Evolutionary conservation across 179 eudicot genomes (phyloP), one percentile per base, ranked within the genome.

Genomic region (Pouteria campechiana): DNA sequence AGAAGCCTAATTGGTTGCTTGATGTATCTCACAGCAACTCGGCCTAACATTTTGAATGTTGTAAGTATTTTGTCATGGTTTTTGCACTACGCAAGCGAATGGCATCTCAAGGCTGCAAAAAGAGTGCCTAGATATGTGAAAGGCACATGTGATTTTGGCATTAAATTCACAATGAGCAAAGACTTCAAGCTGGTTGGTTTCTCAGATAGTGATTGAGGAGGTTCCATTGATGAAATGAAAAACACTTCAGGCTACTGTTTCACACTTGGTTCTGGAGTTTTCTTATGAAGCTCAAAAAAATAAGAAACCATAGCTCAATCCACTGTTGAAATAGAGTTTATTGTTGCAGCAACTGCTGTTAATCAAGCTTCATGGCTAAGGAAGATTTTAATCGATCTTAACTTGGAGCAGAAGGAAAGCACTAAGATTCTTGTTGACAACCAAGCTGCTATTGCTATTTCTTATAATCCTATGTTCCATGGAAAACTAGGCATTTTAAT

Each of bases 141-240:
- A 34, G 38, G 38, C 4, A 34, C 38, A 5, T 4, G 6, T 5
- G 13, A 12, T 12, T 34, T 5, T 34, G 38, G 38, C 13, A 34
- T 34, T 34, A 4, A 12, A 16, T 34, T 34, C 14, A 34, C 11
- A 4, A 5, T 4, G 5, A 12, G 13, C 14, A 12, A 16, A 6
- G 14, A 34, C 14, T 34, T 34, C 14, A 12, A 34, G 13, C 38
- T 34, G 14, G 5, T 5, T 5, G 13, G 13, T 4, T 34, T 4
- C 14, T 6, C 38, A 5, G 38, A 34, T 16, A 34, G 38, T 34
- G 38, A 34, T 34, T 34, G 44, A 20, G 27, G 18, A 15, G 37
- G 56, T 7, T 37, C 28, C 15, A 2, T 28, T 17, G 38, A 51
- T 51, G 56, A 51, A 14, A 38, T 25, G 34, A 44, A 14, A 24